Conservation (phyloP, 352 stramenopile species). For the Globisporangium acanthophoron region DNA sequence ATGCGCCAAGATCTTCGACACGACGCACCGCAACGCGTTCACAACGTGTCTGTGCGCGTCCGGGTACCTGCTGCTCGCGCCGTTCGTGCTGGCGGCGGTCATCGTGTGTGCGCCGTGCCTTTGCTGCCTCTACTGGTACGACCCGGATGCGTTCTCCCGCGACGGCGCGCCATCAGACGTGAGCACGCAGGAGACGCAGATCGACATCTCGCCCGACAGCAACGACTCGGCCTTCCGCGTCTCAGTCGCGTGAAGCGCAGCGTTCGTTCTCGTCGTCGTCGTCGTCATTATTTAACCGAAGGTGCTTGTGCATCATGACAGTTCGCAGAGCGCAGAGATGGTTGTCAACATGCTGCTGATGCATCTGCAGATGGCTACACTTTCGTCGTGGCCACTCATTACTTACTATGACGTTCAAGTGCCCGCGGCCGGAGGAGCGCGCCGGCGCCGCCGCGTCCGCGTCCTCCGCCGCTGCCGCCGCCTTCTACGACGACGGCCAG, state of each 20-base stretch:
- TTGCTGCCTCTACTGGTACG: conserved; percentile 14
- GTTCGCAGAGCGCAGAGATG: too few species aligned
- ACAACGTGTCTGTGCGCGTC: conserved; percentile 59
- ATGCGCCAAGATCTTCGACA: conserved; percentile 35
- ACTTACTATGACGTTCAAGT: conserved; percentile 47
- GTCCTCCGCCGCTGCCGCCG: not conserved
- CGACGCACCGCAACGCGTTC: conserved; percentile 51
- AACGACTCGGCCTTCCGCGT: conserved; percentile 13
- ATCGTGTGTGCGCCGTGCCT: conserved; percentile 16
- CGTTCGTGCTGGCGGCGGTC: conserved; percentile 25
- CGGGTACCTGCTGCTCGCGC: conserved; percentile 47
- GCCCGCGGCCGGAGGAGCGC: conserved; percentile 36
- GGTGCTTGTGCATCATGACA: too few species aligned
- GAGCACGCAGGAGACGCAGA: conserved; percentile 11
- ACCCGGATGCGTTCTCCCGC: conserved; percentile 4
- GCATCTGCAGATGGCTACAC: too few species aligned
- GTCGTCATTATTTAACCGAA: too few species aligned
- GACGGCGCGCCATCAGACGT: conserved; percentile 3
- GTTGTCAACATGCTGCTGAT: too few species aligned
- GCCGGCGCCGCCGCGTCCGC: conserved; percentile 20
- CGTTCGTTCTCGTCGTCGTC: too few species aligned
- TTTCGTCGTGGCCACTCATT: too few species aligned
- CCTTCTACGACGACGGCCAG: conserved; percentile 63
- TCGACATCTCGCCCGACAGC: conserved; percentile 9
- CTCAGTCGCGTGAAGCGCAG: not conserved